Base-by-base conservation (phyloP, 768 basidiomycete genomes). In the Mrakia frigida region DNA sequence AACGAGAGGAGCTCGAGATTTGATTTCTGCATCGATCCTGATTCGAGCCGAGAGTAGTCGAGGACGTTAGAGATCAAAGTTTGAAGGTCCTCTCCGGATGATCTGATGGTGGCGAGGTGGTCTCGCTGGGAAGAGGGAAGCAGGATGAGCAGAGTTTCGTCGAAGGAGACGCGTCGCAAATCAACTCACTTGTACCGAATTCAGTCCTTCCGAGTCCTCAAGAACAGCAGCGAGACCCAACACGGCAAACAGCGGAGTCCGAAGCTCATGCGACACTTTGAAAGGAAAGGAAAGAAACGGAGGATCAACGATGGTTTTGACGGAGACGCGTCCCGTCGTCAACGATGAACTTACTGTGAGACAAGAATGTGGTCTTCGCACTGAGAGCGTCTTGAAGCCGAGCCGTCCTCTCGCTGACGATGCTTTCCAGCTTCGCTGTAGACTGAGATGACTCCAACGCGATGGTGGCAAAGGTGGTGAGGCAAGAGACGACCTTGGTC, bases 201-300 rank as follows among this genome's bases (percentile, higher is more conserved):
- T 31, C 31, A 77, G 65, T 14, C 60, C 70, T 9, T 71, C 33
- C 52, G 71, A 73, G 43, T 69, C 76, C 67, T 77, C 76, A 23
- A 77, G 76, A 6, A 77, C 76, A n/a, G 41, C 50, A 4, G 71
- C 61, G 33, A 77, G 53, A 37, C 76, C 76, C 35, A 77, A 71
- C 0, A 77, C 72, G 9, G 76, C 70, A 18, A 72, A 71, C 1
- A 77, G 46, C 3, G 76, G 76, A 9, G 71, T 73, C 2, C 76
- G 70, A 35, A 77, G 71, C 65, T 77, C 76, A 50, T 77, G 76
- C 0, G 68, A 70, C 74, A 75, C 56, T 56, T 4, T 25, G n/a
- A 56, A 56, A 18, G 6, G 7, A 14, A 28, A 56, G 56, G n/a
- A 7, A 28, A 28, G 3, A 18, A 10, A 56, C 7, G 21, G 52